These are phyloP conservation scores for Solanum chiquidenum DNA, from an alignment of 257 asterid genomes.

Conservation along the genomic window DNA sequence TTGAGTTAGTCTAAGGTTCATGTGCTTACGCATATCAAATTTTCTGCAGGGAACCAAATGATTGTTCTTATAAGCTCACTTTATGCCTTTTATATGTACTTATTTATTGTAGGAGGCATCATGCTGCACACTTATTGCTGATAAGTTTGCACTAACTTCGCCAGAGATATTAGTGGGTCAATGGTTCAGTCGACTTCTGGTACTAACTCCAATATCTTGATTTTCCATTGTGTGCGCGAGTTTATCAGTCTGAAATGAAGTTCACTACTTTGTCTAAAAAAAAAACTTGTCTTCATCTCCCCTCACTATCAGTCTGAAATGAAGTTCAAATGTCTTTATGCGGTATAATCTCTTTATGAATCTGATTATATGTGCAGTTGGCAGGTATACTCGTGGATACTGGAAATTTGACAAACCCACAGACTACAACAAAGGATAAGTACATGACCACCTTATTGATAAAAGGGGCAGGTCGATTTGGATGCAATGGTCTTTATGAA, in stretches of 20 bases:
- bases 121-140: constrained; percentile 63
- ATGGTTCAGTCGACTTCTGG: constrained; percentile 82
- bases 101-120: constrained; percentile 52
- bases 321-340: not conserved
- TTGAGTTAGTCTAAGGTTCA: not conserved
- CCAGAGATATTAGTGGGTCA: constrained; percentile 67
- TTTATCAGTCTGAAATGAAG: too few species aligned
- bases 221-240: not conserved
- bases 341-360: not conserved
- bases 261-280: too few species aligned
- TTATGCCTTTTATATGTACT: not conserved
- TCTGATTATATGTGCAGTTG: constrained; percentile 31
- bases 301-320: too few species aligned
- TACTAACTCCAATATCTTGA: constrained; percentile 6
- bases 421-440: constrained; percentile 54
- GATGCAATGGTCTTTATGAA: constrained; percentile 69
- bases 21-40: not conserved
- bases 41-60: not conserved
- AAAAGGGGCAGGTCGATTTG: constrained; percentile 80
- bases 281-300: too few species aligned
- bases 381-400: constrained; percentile 81
- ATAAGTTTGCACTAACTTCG: constrained; percentile 39
- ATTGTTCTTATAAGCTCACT: not conserved
- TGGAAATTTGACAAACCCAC: constrained; percentile 45
- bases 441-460: constrained; percentile 74